These are phyloP conservation scores for Fraxinus paxiana DNA, from an alignment of 305 asterid genomes.

Conservation along the genomic window DNA sequence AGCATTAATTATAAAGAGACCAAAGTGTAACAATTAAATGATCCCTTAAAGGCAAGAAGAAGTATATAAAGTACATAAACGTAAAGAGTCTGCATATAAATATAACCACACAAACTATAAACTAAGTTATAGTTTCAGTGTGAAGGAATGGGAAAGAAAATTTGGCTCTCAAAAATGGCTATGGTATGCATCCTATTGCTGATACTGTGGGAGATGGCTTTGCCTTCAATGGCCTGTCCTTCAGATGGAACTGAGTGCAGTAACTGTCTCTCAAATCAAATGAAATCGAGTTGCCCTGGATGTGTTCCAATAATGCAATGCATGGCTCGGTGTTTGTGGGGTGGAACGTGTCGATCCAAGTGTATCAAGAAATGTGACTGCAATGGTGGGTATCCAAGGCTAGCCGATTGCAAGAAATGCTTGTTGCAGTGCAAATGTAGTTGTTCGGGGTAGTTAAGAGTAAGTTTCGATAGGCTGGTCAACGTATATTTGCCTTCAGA, in stretches of 20 bases:
- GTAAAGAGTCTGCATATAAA: not conserved
- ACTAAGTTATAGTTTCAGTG: not conserved
- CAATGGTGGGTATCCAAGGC: slow-evolving; percentile 47
- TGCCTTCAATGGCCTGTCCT: slow-evolving; percentile 40
- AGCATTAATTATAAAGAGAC: slow-evolving; percentile 22
- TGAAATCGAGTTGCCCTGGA: slow-evolving; percentile 60
- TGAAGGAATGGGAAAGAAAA: slow-evolving; percentile 13
- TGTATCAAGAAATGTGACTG: slow-evolving; percentile 74
- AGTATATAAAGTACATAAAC: not conserved
- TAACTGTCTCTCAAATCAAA: slow-evolving; percentile 45
- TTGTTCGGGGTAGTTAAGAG: slow-evolving; percentile 34
- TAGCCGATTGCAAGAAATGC: slow-evolving; percentile 67
- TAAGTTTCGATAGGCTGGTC: not conserved
- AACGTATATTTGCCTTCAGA: not conserved
- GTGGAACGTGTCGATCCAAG: slow-evolving; percentile 39
- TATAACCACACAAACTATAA: not conserved
- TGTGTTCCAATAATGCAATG: slow-evolving; percentile 70
- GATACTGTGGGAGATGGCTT: slow-evolving; percentile 21
- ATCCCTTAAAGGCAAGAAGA: not conserved
- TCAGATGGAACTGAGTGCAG: slow-evolving; percentile 51
- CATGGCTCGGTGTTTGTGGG: slow-evolving; percentile 68
- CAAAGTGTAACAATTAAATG: not conserved
- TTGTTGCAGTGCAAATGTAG: slow-evolving; percentile 60
- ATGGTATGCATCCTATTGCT: slow-evolving; percentile 19
- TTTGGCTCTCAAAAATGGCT: slow-evolving; percentile 10